Evolutionary conservation across 2,329 filamentous ascomycete genomes (phyloP).

Genomic region (Blastomyces parvus): DNA sequence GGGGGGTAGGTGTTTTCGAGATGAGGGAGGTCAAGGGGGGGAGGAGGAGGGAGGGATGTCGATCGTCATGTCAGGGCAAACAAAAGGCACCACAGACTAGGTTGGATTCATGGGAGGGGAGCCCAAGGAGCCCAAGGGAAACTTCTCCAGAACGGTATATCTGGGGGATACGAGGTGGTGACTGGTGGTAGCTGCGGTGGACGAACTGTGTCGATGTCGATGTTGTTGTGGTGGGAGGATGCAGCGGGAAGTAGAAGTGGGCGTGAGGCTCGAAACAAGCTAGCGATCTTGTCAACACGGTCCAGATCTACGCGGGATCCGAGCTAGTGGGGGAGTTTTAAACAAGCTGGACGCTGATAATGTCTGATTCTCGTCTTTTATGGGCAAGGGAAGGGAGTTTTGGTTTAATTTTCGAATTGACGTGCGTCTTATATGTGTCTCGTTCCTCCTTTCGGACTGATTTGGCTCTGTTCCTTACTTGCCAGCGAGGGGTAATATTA

Average conservation of each 20-base stretch:
- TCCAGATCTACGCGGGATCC: background rate
- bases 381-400: no score
- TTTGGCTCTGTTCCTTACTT: no score
- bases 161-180: background rate
- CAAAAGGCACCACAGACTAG: background rate
- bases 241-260: background rate
- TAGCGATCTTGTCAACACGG: background rate
- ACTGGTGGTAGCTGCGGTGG: background rate
- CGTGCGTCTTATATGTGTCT: no score
- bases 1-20: background rate
- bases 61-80: slow-evolving; percentile 2
- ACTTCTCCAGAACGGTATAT: background rate
- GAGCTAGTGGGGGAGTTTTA: background rate
- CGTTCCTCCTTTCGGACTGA: no score
- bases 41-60: background rate
- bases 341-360: background rate
- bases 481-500: background rate
- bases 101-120: background rate
- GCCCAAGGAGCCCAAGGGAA: no score
- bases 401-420: no score
- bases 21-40: background rate
- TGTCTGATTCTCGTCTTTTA: background rate
- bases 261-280: background rate
- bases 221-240: no score
- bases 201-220: no score